These are phyloP conservation scores for Candolleomyces eurysporus DNA, from an alignment of 768 basidiomycete genomes.

Conservation along the genomic window DNA sequence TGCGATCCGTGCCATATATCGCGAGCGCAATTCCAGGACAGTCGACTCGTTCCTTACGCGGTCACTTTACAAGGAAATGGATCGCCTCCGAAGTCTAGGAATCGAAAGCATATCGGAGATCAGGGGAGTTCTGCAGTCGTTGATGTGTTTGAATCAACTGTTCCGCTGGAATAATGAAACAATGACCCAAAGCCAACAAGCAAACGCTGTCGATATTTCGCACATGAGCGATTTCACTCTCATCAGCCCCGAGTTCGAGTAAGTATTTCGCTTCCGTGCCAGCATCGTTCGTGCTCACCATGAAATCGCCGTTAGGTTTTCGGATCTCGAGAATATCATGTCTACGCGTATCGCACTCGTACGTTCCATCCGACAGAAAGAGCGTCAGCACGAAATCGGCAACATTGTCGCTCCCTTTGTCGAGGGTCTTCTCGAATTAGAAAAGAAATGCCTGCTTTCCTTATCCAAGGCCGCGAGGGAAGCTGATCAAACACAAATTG, in stretches of 20 bases:
- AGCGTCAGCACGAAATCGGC: slow-evolving; percentile 79
- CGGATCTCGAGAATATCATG: slow-evolving; percentile 71
- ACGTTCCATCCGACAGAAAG: slow-evolving; percentile 63
- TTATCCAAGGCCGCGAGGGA: slow-evolving; percentile 72
- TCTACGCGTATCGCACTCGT: slow-evolving; percentile 83
- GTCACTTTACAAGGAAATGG: slow-evolving; percentile 60
- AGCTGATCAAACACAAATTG: slow-evolving; percentile 70
- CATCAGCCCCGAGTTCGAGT: slow-evolving; percentile 66
- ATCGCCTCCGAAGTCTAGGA: slow-evolving; percentile 59
- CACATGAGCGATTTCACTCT: slow-evolving; percentile 44
- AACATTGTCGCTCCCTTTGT: slow-evolving; percentile 55
- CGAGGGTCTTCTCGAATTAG: slow-evolving; percentile 50
- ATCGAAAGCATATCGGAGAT: slow-evolving; percentile 82
- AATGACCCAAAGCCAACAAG: slow-evolving; percentile 22
- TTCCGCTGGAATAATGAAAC: slow-evolving; percentile 51
- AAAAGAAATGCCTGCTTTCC: slow-evolving; percentile 67
- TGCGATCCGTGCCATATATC: slow-evolving; percentile 77
- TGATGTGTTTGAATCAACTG: slow-evolving; percentile 83
- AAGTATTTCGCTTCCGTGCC: slow-evolving; percentile 26
- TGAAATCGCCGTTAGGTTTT: slow-evolving; percentile 51
- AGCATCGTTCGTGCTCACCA: neutral
- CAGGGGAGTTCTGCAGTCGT: slow-evolving; percentile 59
- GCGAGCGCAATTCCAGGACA: slow-evolving; percentile 58
- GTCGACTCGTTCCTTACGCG: slow-evolving; percentile 50
- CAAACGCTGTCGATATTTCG: slow-evolving; percentile 29